These are phyloP conservation scores for Eucalyptus erythrocorys DNA, from an alignment of 345 rosid genomes.

Conservation along the genomic window DNA sequence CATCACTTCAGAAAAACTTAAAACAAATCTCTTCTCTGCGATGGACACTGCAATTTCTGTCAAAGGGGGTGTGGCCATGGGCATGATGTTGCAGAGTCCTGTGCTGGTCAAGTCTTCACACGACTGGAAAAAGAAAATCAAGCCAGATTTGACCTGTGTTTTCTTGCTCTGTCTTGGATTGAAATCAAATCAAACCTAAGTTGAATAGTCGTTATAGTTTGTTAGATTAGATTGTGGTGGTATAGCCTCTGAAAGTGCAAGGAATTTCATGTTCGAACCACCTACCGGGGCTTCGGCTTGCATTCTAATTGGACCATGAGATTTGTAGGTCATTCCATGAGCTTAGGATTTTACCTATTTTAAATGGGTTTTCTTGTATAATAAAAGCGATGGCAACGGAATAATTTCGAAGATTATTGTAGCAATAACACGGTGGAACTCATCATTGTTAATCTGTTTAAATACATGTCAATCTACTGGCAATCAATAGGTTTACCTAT, in stretches of 20 bases:
- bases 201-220: not conserved
- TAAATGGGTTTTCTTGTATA: not conserved
- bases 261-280: not conserved
- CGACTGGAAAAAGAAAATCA: not conserved
- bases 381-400: not conserved
- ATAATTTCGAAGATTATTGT: not conserved
- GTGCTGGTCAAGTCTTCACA: not conserved
- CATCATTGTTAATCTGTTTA: not conserved
- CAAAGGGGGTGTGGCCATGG: not conserved
- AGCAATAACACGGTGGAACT: not conserved
- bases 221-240: not conserved
- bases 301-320: not conserved
- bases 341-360: not conserved
- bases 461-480: not conserved
- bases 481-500: not conserved
- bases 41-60: not conserved
- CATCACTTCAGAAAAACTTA: not conserved
- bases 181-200: not conserved
- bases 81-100: not conserved
- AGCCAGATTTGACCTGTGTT: not conserved
- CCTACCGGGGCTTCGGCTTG: not conserved
- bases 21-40: not conserved
- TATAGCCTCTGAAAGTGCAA: not conserved
- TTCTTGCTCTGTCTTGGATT: not conserved
- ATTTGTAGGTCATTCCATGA: not conserved